Conservation (phyloP, 1,139 yeast species). For the Pichia sp. region DNA sequence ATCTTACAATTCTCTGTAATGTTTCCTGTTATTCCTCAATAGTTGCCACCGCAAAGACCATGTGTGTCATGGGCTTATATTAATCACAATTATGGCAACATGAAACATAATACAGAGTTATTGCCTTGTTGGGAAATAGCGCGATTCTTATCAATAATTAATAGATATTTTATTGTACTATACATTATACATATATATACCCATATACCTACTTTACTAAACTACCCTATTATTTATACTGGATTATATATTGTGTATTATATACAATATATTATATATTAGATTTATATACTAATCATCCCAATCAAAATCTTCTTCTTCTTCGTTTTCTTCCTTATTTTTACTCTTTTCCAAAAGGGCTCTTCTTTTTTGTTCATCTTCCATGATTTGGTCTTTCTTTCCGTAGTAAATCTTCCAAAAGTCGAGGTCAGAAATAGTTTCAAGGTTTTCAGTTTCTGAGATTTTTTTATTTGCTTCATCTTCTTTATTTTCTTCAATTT, state of each 20-base stretch:
- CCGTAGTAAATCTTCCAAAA: slow-evolving; percentile 77
- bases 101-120: no score
- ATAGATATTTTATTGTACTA: no score
- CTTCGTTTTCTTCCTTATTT: slow-evolving; percentile 59
- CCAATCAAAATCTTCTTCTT: slow-evolving; percentile 36
- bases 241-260: no score
- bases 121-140: slow-evolving; percentile 3
- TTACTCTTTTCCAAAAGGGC: slow-evolving; percentile 43
- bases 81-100: no score
- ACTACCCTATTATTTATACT: no score
- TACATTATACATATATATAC: no score
- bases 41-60: slow-evolving; percentile 8
- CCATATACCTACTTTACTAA: no score
- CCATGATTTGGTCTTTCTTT: slow-evolving; percentile 48
- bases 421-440: slow-evolving; percentile 43
- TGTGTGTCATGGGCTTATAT: no score
- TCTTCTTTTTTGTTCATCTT: slow-evolving; percentile 63
- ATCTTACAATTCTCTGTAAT: no score
- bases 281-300: slow-evolving; percentile 14
- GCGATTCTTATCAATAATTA: slow-evolving; percentile 2
- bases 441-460: no score
- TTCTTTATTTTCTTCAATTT: slow-evolving; percentile 28
- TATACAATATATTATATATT: no score
- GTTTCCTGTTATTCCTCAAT: background rate
- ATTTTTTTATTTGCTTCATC: background rate